A percentile compares a stretch with the other conserved stretches of the same genome.
Evolutionary conservation across 2,329 filamentous ascomycete genomes (phyloP).

Genomic region (Fusarium fujikuroi): DNA sequence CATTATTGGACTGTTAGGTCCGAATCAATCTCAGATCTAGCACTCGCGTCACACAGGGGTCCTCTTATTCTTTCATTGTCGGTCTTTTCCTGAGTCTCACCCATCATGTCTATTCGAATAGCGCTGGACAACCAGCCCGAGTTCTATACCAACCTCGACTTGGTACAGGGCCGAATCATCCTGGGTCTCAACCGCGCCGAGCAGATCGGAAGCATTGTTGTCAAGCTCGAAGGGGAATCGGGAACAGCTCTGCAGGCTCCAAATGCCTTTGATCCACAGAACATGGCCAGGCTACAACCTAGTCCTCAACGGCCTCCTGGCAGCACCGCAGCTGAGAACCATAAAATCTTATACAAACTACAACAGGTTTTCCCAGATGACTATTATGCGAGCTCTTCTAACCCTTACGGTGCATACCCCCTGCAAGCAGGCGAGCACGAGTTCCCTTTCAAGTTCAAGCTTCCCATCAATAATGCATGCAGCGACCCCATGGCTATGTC

Average conservation of each 20-base stretch:
- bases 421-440: constrained; percentile 76
- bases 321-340: constrained; percentile 65
- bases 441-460: constrained; percentile 82
- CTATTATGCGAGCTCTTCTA: constrained; percentile 54
- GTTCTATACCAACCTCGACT: constrained; percentile 84
- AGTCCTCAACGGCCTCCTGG: constrained; percentile 51
- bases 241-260: constrained; percentile 71
- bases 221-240: constrained; percentile 86
- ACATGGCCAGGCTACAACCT: constrained; percentile 47
- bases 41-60: constrained; percentile 17
- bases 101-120: constrained; percentile 73
- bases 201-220: constrained; percentile 76
- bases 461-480: constrained; percentile 81
- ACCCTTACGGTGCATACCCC: constrained; percentile 62
- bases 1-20: constrained; percentile 23
- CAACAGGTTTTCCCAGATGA: constrained; percentile 77
- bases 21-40: constrained; percentile 6
- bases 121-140: constrained; percentile 72
- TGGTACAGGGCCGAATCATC: constrained; percentile 71
- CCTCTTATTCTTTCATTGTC: neutral
- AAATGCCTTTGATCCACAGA: constrained; percentile 56
- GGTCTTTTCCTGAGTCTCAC: constrained; percentile 3
- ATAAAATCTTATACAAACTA: constrained; percentile 80
- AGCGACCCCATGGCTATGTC: constrained; percentile 64
- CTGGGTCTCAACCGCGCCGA: constrained; percentile 72